Evolutionary conservation across 2,329 filamentous ascomycete genomes (phyloP).

Genomic region (Epichloe festucae): DNA sequence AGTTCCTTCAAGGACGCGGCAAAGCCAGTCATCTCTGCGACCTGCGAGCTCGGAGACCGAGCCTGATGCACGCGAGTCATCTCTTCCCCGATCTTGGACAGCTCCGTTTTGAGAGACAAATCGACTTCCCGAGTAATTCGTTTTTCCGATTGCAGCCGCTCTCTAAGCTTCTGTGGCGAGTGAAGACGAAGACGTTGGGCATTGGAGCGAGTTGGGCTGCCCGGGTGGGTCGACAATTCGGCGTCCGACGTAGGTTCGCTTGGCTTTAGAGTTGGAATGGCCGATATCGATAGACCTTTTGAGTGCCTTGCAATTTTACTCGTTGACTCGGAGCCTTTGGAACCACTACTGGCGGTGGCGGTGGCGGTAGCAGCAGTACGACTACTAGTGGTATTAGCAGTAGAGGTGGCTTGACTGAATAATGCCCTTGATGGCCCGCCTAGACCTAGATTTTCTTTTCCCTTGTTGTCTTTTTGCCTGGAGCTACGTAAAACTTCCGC

Average conservation of each 20-base stretch:
- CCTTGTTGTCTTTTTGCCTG: conserved; percentile 29
- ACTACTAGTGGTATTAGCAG: neutral
- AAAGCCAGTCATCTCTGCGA: conserved; percentile 17
- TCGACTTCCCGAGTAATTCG: conserved; percentile 59
- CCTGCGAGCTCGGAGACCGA: conserved; percentile 12
- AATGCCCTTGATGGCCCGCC: conserved; percentile 5
- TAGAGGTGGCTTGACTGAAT: neutral
- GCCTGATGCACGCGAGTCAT: conserved; percentile 45
- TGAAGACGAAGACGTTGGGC: conserved; percentile 51
- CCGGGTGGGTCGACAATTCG: conserved; percentile 13
- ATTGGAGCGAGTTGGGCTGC: conserved; percentile 19
- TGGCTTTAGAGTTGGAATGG: conserved; percentile 40
- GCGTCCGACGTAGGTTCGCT: conserved; percentile 16
- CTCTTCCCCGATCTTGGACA: conserved; percentile 70
- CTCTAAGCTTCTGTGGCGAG: conserved; percentile 63
- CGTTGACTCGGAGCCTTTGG: conserved; percentile 12
- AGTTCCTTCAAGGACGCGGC: conserved; percentile 47
- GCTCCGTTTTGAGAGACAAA: conserved; percentile 56
- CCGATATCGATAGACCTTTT: conserved; percentile 39
- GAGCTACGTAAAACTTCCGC: conserved; percentile 27
- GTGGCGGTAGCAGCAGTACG: neutral
- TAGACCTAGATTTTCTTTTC: conserved; percentile 22
- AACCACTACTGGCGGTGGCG: neutral
- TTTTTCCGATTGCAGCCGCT: conserved; percentile 75
- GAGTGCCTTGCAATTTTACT: conserved; percentile 24